These are phyloP conservation scores for Hypoxylon cercidicola DNA, from an alignment of 495 filamentous ascomycete genomes.

Conservation along the genomic window DNA sequence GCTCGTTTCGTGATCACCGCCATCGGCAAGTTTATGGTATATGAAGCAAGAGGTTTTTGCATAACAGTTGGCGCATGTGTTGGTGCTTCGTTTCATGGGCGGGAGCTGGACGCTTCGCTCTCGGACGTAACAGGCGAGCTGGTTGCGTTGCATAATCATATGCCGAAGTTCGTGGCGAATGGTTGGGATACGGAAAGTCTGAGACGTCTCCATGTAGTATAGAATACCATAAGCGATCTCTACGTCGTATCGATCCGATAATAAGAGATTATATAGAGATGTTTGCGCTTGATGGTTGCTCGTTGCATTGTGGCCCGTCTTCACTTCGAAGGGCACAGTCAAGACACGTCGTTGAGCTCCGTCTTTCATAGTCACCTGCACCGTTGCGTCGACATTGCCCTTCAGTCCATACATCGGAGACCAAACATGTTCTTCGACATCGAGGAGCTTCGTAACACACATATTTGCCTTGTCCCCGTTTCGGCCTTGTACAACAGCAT, in stretches of 20 bases:
- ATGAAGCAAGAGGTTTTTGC: constrained; percentile 89
- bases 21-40: constrained; percentile 91
- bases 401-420: constrained; percentile 97
- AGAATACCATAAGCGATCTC: constrained; percentile 88
- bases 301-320: constrained; percentile 85
- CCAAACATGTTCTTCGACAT: constrained; percentile 98
- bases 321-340: constrained; percentile 92
- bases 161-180: constrained; percentile 87
- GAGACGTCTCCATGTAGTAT: constrained; percentile 92
- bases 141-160: constrained; percentile 97
- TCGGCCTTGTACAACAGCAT: constrained; percentile 80
- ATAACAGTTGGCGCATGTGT: constrained; percentile 85
- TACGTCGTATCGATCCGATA: constrained; percentile 95
- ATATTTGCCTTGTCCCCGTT: constrained; percentile 77
- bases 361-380: constrained; percentile 86
- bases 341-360: constrained; percentile 69
- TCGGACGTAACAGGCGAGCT: constrained; percentile 83
- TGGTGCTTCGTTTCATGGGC: constrained; percentile 81
- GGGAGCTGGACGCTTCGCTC: constrained; percentile 80
- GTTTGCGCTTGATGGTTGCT: constrained; percentile 91
- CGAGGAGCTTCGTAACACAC: constrained; percentile 91
- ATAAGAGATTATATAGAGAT: constrained; percentile 88
- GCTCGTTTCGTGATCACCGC: constrained; percentile 82
- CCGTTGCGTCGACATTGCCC: constrained; percentile 97
- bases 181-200: constrained; percentile 83